Conservation (phyloP, 192 early-diverging fungal genomes). For the Coemansia sp. region DNA sequence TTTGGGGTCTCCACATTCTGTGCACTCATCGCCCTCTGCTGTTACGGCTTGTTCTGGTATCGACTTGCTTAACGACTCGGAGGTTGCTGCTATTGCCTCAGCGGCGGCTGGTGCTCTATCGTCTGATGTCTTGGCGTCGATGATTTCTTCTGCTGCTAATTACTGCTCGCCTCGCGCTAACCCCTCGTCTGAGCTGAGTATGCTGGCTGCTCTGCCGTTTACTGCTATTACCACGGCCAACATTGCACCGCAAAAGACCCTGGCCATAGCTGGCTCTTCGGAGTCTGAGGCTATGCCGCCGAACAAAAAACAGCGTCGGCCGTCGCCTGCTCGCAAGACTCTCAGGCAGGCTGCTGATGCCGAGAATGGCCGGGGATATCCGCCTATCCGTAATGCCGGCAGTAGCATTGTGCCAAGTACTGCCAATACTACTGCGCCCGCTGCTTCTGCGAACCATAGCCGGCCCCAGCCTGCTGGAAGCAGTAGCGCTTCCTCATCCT, state of each 20-base stretch:
- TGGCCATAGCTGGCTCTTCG: conserved; percentile 12
- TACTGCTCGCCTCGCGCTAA: neutral
- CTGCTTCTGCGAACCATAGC: conserved; percentile 16
- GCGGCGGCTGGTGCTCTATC: conserved; percentile 17
- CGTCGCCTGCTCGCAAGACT: conserved; percentile 3
- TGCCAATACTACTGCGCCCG: conserved; percentile 8
- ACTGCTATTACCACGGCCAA: conserved; percentile 12
- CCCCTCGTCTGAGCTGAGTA: conserved; percentile 17
- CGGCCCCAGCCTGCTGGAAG: conserved; percentile 3
- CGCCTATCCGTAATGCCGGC: conserved; percentile 3
- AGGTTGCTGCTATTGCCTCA: conserved; percentile 17
- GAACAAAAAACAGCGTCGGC: conserved; percentile 12
- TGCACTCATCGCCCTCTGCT: conserved; percentile 3
- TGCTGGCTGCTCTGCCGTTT: conserved; percentile 36
- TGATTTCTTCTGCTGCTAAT: conserved; percentile 18
- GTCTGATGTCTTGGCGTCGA: conserved; percentile 25
- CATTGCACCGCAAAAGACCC: conserved; percentile 49
- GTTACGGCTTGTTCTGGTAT: neutral
- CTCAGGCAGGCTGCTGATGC: neutral
- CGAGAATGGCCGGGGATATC: conserved; percentile 25
- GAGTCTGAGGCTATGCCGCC: conserved; percentile 3
- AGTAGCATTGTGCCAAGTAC: conserved; percentile 18
- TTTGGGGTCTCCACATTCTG: conserved; percentile 5
- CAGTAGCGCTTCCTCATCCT: neutral
- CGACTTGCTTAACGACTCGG: conserved; percentile 11